Base-by-base conservation (phyloP, 345 rosid genomes). In the Melastoma malabathricum region DNA sequence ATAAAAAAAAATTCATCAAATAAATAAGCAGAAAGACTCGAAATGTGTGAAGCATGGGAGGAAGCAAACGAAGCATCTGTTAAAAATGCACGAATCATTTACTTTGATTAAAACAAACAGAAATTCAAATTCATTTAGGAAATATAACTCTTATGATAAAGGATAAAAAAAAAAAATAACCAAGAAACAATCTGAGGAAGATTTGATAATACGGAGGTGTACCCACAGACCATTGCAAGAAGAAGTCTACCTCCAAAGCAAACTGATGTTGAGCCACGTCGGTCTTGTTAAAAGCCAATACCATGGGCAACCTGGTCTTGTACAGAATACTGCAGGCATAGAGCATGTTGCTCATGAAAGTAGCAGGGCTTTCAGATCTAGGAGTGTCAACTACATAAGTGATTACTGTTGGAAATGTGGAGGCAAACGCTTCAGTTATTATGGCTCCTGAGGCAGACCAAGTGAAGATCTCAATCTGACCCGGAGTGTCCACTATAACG, bases 261-360 rank as follows among this genome's bases (percentile, higher is more conserved):
- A 56, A 63, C 43, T 63, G 61, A 52, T 63, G 67, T 46, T 56
- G 45, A 38, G 67, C 61, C 57, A 63, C 74, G 41, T 73, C 78
- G 46, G 43, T 73, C 57, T 73, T 73, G 66, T 73, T 73, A 58
- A 73, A 73, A 20, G 62, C 74, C 64, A 73, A 34, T 34, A 73
- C 74, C 49, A 73, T 39, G 48, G 78, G 78, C 47, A 73, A 49
- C 27, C 78, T 56, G 3, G 78, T 73, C 66, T 73, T 73, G 59
- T 73, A 73, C 44, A 73, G 66, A 16, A 73, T 73, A 70, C 78
- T 73, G 55, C 78, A 73, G 16, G 78, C 72, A 54, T 73, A 69
- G 19, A 73, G 74, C 78, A 73, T 73, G 50, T 69, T 73, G 71
- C 78, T 73, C 78, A 69, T 73, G 64, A 73, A 73, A 54, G 72